These are phyloP conservation scores for Toxoplasma gondii DNA, from an alignment of 169 alveolate genomes.

Conservation along the genomic window DNA sequence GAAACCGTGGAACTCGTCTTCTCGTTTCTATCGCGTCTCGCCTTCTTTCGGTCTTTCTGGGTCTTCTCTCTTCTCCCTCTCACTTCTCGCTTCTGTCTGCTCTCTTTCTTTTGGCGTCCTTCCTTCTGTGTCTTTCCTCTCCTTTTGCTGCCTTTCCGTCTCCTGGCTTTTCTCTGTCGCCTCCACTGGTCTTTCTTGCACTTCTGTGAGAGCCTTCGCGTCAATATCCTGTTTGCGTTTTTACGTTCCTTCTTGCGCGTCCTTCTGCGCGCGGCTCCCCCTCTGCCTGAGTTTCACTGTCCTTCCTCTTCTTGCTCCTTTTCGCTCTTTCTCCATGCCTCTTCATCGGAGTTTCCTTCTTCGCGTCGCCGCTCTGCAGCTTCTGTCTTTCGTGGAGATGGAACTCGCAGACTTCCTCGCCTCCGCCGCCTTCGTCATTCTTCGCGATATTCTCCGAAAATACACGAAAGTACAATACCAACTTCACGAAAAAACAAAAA, in stretches of 20 bases:
- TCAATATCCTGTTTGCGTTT: too few relatives aligned
- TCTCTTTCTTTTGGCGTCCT: background rate
- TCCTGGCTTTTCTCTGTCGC: background rate
- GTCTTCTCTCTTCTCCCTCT: background rate
- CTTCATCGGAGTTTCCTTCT: too few relatives aligned
- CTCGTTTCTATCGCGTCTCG: too few relatives aligned
- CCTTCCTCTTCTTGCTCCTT: background rate
- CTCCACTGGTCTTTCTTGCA: too few relatives aligned
- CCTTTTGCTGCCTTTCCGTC: background rate
- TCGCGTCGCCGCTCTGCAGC: too few relatives aligned
- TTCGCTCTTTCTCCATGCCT: background rate
- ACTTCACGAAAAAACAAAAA: slow-evolving; percentile 39
- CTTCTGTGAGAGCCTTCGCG: too few relatives aligned
- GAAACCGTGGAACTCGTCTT: too few relatives aligned
- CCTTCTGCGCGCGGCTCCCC: too few relatives aligned
- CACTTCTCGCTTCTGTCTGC: background rate
- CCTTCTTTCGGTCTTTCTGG: too few relatives aligned
- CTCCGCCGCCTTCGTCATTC: slow-evolving; percentile 84
- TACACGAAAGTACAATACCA: slow-evolving; percentile 80
- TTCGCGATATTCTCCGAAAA: slow-evolving; percentile 84
- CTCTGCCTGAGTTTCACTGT: background rate
- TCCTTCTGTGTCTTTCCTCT: background rate
- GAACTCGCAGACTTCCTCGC: slow-evolving; percentile 76
- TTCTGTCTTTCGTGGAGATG: slow-evolving; percentile 19
- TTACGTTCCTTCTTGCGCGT: background rate